Evolutionary conservation across 257 asterid species (phyloP), one percentile per base, ranked within the genome.

Genomic region (Plectranthus barbatus): DNA sequence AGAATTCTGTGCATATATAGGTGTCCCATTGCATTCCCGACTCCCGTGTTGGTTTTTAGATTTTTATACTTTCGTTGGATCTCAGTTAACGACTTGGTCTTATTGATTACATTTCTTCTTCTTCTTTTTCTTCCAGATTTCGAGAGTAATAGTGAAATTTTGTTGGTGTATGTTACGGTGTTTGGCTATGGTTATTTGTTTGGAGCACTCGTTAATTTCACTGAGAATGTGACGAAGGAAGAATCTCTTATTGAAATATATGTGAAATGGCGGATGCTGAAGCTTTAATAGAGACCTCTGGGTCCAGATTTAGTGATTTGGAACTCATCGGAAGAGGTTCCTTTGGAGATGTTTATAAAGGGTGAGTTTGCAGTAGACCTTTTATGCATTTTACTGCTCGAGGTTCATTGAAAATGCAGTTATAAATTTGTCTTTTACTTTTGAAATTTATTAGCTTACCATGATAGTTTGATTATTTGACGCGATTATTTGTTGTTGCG

Each of bases 301-400:
- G 95, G 9, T 76, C 89, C 64, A 87, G 99, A 79, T 93, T 90
- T 77, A 76, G 80, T 71, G 76, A 85, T 69, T 75, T 93, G 83
- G 99, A 90, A 80, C 95, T 93, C 44, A 93, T 93, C 46, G 97
- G 97, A 20, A 82, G 95, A 85, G 99, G 99, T 36, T 93, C 99
- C 0, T 93, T 93, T 56, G 99, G 99, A 8, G 97, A 93, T 67
- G 99, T 93, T 57, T 93, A 87, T 64, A 93, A 87, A 80, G 99
- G 94, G 99, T 92, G 78, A 31, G 15, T 6, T 45, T 7, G 17
- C 64, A 47, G 26, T 70, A 41, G 19, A 12, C 33, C n/a, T 65
- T 44, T 19, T 58, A 26, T 66, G 10, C 44, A 8, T 37, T 37
- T 1, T 37, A 6, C 10, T 37, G 44, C 44, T 37, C 24, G 4